Evolutionary conservation across 139 green algal species (phyloP), one percentile per base, ranked within the genome.

Genomic region (Chlorella sp.): DNA sequence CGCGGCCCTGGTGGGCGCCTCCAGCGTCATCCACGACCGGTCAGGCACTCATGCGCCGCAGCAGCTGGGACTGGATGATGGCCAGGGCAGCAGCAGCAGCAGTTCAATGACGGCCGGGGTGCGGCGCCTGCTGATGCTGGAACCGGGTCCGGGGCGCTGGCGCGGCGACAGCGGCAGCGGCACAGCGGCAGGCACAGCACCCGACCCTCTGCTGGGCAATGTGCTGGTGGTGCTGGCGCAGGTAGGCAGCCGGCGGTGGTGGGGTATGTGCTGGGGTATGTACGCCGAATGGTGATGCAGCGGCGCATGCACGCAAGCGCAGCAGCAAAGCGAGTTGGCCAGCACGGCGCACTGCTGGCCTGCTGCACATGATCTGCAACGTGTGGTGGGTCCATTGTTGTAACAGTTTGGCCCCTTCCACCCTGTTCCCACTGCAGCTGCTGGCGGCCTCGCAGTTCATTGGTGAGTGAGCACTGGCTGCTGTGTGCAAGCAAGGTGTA

Each of bases 381-480:
- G n/a, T n/a, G n/a, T n/a, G n/a, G n/a, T n/a, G n/a, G n/a, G n/a
- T n/a, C n/a, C n/a, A n/a, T n/a, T n/a, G n/a, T n/a, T 43, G 8
- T 40, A 16, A 24, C 32, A 44, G 30, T 24, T 17, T n/a, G 1
- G 0, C 30, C 30, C 44, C 73, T 28, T 43, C 4, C 73, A 0
- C 20, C 48, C 48, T 22, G 16, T 43, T 5, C 20, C 30, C 84
- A 17, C 92, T 90, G 30, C 95, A 98, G 90, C 67, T 93, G 72
- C 75, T 88, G 38, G 86, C 88, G 11, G 90, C 90, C 40, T 88
- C 88, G 30, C 93, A 97, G 82, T 97, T 97, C 88, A 96, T 98
- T 26, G 51, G 51, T 60, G 51, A 11, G 51, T 24, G 13, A 26
- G 13, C 11, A 16, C 16, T 60, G 51, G n/a, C 51, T 3, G 51